Evolutionary conservation across 2,329 filamentous ascomycete genomes (phyloP), one percentile per base, ranked within the genome.

Genomic region (Trematosphaeria pertusa): DNA sequence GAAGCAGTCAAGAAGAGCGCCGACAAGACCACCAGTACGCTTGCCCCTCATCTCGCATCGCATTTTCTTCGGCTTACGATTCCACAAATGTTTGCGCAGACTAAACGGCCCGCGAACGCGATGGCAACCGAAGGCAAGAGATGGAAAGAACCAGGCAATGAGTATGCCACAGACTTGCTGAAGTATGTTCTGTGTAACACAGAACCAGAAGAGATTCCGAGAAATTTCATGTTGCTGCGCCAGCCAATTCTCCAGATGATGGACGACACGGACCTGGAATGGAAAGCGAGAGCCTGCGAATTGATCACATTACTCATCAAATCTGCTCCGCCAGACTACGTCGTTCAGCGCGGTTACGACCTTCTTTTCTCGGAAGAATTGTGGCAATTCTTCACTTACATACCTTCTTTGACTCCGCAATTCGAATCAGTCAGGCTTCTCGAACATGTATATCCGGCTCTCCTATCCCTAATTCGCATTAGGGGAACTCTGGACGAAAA

Each of bases 381-480:
- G 2, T 80, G 86, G 54, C 88, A 90, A 0, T 84, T 86, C 26
- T 79, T 96, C n/a, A 79, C 87, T 6, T 89, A 85, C 59, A 78
- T 96, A 5, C 92, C 93, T 0, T 84, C 80, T 10, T 75, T 96
- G 32, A 96, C 90, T 0, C 85, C 88, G 0, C 87, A 89, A 61
- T 66, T 78, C 0, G 88, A 94, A 45, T 88, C 88, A 3, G 64
- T 88, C 2, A 61, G 65, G 1, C 73, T 97, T 3, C 79, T 96
- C 1, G 63, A 70, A 5, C 77, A 79, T 5, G 84, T 87, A 0
- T 95, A 91, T 55, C 77, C 80, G 6, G 85, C 86, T 2, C 76
- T 96, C 3, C 72, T 88, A 14, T 73, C 74, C 0, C 78, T 96
- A 11, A 17, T 33, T 5, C 40, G 52, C 3, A 40, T 8, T 12